These are phyloP conservation scores for Marsdenia floribunda DNA, from an alignment of 257 asterid genomes.

Conservation along the genomic window DNA sequence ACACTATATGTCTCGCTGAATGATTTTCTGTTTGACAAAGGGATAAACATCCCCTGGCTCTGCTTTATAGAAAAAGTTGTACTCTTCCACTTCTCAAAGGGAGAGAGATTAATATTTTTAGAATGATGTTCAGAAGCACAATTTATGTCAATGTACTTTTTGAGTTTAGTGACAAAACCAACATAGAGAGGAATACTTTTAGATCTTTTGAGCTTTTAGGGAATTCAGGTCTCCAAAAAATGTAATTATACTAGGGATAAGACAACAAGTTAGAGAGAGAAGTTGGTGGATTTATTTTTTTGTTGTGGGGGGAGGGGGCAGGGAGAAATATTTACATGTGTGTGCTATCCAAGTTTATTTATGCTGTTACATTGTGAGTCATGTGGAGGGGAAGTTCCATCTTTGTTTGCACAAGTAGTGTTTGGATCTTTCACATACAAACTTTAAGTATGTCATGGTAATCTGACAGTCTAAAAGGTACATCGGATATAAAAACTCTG, in stretches of 20 bases:
- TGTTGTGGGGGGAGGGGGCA: neutral
- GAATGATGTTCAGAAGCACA: neutral
- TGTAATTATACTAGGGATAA: neutral
- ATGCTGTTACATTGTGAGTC: neutral
- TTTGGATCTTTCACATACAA: neutral
- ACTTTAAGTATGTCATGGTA: neutral
- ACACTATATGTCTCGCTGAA: too few species aligned
- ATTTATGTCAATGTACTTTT: neutral
- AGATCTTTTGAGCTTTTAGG: neutral
- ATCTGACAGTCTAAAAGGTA: neutral
- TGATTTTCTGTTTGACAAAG: too few species aligned
- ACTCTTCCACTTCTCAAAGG: neutral
- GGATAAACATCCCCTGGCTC: neutral
- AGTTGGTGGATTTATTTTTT: neutral
- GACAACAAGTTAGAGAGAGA: neutral
- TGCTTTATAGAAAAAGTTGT: neutral
- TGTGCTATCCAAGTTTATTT: neutral
- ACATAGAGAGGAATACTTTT: too few species aligned
- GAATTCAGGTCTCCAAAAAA: neutral
- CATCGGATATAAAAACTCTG: neutral
- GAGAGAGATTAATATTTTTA: neutral
- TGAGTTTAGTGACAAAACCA: neutral
- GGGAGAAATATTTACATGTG: too few species aligned
- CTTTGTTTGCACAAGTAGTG: neutral
- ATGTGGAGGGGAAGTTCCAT: neutral